Percentiles rank a stretch among this genome's conserved stretches.
These are phyloP conservation scores for Rhizopogon rudus DNA, from an alignment of 768 basidiomycete genomes.

Conservation along the genomic window DNA sequence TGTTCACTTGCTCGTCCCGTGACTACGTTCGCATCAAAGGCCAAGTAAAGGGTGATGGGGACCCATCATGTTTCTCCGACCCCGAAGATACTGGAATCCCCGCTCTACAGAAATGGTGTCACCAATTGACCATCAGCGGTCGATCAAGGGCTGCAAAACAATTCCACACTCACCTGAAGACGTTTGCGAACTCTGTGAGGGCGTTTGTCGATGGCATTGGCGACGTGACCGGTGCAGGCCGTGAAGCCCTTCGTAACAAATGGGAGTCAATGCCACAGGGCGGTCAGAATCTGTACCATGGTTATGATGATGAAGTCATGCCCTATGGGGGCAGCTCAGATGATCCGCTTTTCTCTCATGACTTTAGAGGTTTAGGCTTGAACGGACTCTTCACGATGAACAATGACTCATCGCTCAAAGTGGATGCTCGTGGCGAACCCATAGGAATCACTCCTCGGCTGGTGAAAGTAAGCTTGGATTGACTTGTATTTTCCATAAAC, in stretches of 20 bases:
- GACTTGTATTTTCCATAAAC: neutral
- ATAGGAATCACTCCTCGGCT: constrained; percentile 45
- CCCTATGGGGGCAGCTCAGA: constrained; percentile 7
- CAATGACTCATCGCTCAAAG: constrained; percentile 31
- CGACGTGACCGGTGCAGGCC: constrained; percentile 46
- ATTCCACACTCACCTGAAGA: constrained; percentile 43
- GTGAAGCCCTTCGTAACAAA: constrained; percentile 42
- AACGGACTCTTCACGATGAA: constrained; percentile 4
- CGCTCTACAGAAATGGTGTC: constrained; percentile 54
- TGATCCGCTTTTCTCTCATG: neutral
- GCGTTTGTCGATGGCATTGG: constrained; percentile 47
- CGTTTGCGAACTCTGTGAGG: constrained; percentile 43
- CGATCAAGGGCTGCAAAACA: constrained; percentile 40
- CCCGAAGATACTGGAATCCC: constrained; percentile 53
- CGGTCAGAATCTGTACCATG: constrained; percentile 15
- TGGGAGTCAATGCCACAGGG: constrained; percentile 42
- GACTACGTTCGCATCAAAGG: constrained; percentile 57
- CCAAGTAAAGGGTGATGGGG: constrained; percentile 58
- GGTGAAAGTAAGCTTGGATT: constrained; percentile 26
- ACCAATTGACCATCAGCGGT: constrained; percentile 46
- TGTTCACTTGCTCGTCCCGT: constrained; percentile 56
- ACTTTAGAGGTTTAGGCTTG: too few relatives aligned
- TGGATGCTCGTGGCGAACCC: constrained; percentile 36
- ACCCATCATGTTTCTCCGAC: constrained; percentile 49
- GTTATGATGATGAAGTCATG: constrained; percentile 11